Evolutionary conservation across 495 filamentous ascomycete species (phyloP).

Genomic region (Elasticomyces elasticus): DNA sequence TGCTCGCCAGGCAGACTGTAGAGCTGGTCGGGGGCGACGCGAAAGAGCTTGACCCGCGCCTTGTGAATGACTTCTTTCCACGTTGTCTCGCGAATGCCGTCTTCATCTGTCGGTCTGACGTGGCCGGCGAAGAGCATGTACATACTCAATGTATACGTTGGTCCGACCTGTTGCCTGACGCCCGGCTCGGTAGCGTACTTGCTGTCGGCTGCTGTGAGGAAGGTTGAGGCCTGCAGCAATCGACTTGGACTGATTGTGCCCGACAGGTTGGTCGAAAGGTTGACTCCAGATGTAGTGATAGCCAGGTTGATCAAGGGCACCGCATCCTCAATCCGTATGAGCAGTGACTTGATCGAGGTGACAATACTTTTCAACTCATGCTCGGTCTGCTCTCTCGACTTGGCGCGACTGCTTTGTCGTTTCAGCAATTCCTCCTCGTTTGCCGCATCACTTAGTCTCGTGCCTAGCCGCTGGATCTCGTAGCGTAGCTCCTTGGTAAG

Average conservation of each 20-base stretch:
- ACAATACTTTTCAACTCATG: constrained; percentile 62
- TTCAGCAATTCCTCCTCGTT: constrained; percentile 52
- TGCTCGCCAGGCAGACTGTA: constrained; percentile 30
- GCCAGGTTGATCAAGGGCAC: constrained; percentile 91
- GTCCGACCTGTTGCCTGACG: constrained; percentile 59
- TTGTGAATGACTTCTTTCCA: constrained; percentile 99
- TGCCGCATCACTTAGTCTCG: constrained; percentile 61
- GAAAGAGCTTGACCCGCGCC: constrained; percentile 67
- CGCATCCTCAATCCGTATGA: constrained; percentile 77
- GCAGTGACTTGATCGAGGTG: constrained; percentile 62
- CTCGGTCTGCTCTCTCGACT: constrained; percentile 40
- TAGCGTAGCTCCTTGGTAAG: constrained; percentile 78
- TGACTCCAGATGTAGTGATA: constrained; percentile 89
- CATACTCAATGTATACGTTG: constrained; percentile 76
- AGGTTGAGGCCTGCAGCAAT: constrained; percentile 84
- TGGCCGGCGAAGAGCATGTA: constrained; percentile 96
- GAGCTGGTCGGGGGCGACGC: constrained; percentile 37
- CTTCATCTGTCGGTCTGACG: constrained; percentile 51
- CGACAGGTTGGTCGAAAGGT: constrained; percentile 65
- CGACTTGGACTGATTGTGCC: constrained; percentile 82
- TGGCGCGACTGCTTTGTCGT: constrained; percentile 40
- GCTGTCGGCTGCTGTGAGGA: constrained; percentile 78
- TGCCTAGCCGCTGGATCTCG: constrained; percentile 78
- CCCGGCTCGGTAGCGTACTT: constrained; percentile 49
- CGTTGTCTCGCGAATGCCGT: constrained; percentile 61